These are phyloP conservation scores for Fagopyrum tataricum DNA, from an alignment of 148 eudicot genomes.

Conservation along the genomic window DNA sequence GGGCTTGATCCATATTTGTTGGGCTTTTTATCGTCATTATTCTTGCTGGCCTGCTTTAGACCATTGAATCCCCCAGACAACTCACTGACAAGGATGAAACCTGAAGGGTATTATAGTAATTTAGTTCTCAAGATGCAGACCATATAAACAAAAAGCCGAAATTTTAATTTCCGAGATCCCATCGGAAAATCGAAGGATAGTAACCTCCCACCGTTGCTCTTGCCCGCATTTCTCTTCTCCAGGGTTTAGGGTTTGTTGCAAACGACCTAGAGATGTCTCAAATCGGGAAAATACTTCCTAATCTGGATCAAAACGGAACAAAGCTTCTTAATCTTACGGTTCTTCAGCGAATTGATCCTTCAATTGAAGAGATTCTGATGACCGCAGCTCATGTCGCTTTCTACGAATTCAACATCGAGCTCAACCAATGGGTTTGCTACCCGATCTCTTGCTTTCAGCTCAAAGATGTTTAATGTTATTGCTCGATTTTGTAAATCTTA, in stretches of 20 bases:
- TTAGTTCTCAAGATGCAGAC: not conserved
- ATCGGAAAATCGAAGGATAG: conserved; percentile 9
- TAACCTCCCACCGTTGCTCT: not conserved
- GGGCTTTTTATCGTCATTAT: not conserved
- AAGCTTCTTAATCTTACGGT: conserved; percentile 70
- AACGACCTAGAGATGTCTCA: conserved; percentile 35
- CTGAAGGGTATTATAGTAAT: not conserved
- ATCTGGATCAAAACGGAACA: conserved; percentile 64
- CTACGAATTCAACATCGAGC: conserved; percentile 65
- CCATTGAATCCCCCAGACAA: not conserved
- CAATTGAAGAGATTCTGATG: conserved; percentile 57
- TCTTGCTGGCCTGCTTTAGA: not conserved
- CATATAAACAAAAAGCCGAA: not conserved
- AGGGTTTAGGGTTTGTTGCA: conserved; percentile 26
- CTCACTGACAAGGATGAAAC: not conserved
- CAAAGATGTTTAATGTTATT: not conserved
- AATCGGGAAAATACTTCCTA: conserved; percentile 56
- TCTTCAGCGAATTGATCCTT: conserved; percentile 73
- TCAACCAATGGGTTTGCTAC: conserved; percentile 57
- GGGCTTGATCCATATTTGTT: not conserved
- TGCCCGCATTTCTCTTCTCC: not conserved
- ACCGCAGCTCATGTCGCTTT: conserved; percentile 81
- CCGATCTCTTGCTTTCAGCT: not conserved
- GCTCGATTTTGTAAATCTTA: not conserved
- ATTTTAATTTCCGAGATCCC: conserved; percentile 6